A percentile compares a stretch with the other conserved stretches of the same genome.
phyloP scores from a whole-genome alignment of 805 yeast genomes.

The Wickerhamomyces xylosicus region DNA sequence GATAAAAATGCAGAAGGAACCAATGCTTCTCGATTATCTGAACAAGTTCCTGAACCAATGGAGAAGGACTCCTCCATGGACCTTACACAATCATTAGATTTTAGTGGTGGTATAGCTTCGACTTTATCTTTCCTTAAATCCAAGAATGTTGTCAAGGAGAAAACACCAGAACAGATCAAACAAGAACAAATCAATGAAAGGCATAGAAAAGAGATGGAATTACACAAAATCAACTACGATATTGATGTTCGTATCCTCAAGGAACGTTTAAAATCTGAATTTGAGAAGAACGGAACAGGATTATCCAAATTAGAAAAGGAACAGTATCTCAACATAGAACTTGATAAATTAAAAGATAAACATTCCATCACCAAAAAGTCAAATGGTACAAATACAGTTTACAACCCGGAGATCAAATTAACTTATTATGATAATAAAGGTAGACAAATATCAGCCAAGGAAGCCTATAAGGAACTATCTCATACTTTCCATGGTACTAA shows the following conservation, averaged over 20 bases:
- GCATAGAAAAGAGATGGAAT: conserved; percentile 9
- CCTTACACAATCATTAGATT: conserved; percentile 2
- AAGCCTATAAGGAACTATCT: conserved; percentile 50
- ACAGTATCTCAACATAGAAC: conserved; percentile 23
- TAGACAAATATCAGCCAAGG: conserved; percentile 34
- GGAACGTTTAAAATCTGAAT: conserved; percentile 8
- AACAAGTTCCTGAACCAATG: no score
- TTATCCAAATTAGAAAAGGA: conserved; percentile 31
- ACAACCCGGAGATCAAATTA: conserved; percentile 38
- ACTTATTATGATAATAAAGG: conserved; percentile 46
- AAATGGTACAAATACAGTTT: conserved; percentile 20
- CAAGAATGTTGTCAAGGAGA: conserved; percentile 9
- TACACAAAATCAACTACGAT: conserved; percentile 8
- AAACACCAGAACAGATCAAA: conserved; percentile 3
- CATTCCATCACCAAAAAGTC: conserved; percentile 5
- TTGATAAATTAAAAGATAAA: conserved; percentile 5
- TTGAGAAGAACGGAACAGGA: conserved; percentile 7
- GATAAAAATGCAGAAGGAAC: not conserved
- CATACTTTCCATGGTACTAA: conserved; percentile 48
- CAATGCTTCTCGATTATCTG: not conserved
- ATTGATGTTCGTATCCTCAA: conserved; percentile 8
- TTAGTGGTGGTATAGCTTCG: conserved; percentile 16
- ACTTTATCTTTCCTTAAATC: conserved; percentile 14
- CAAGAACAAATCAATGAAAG: conserved; percentile 6
- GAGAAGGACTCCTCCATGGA: no score